Percentiles rank a stretch among this genome's conserved stretches.
Evolutionary conservation across 1,284 basidiomycete genomes (phyloP).

Genomic region (Microbotryum violaceum): DNA sequence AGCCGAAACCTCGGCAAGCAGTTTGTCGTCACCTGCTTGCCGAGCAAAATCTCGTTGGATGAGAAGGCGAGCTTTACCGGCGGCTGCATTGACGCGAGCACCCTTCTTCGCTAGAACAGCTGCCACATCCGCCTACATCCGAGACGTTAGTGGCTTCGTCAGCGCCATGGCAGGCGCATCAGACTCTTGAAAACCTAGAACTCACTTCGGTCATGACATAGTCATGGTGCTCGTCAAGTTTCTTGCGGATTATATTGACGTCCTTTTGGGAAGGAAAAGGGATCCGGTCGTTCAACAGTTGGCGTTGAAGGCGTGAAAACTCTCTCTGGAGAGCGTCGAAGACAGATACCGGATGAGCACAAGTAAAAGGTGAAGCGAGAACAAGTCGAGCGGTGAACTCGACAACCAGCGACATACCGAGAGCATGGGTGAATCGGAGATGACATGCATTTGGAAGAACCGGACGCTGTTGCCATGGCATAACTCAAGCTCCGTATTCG

Average conservation of each 20-base stretch:
- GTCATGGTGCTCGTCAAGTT: slow-evolving; percentile 53
- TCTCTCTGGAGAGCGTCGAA: slow-evolving; percentile 53
- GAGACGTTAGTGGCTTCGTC: background rate
- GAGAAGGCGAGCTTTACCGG: slow-evolving; percentile 12
- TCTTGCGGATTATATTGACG: slow-evolving; percentile 56
- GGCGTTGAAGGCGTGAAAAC: slow-evolving; percentile 55
- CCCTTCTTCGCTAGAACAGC: slow-evolving; percentile 20
- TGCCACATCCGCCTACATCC: slow-evolving; percentile 25
- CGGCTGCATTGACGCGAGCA: slow-evolving; percentile 5
- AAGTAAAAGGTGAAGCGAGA: background rate
- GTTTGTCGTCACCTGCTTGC: slow-evolving; percentile 3
- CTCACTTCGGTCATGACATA: slow-evolving; percentile 68
- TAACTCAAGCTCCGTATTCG: slow-evolving; percentile 59
- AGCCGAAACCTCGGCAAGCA: slow-evolving; percentile 4
- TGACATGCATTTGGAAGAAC: slow-evolving; percentile 64
- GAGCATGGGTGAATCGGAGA: slow-evolving; percentile 62
- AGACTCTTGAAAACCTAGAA: background rate
- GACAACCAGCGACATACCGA: slow-evolving; percentile 45
- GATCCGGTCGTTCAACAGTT: slow-evolving; percentile 52
- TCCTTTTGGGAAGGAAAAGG: slow-evolving; percentile 59
- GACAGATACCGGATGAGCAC: slow-evolving; percentile 2
- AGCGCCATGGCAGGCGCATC: background rate
- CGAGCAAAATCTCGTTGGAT: slow-evolving; percentile 22
- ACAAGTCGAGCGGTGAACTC: slow-evolving; percentile 11
- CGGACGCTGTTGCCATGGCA: slow-evolving; percentile 58